These are phyloP conservation scores for Fusarium pininemorale DNA, from an alignment of 2,329 filamentous ascomycete species.

Conservation along the genomic window DNA sequence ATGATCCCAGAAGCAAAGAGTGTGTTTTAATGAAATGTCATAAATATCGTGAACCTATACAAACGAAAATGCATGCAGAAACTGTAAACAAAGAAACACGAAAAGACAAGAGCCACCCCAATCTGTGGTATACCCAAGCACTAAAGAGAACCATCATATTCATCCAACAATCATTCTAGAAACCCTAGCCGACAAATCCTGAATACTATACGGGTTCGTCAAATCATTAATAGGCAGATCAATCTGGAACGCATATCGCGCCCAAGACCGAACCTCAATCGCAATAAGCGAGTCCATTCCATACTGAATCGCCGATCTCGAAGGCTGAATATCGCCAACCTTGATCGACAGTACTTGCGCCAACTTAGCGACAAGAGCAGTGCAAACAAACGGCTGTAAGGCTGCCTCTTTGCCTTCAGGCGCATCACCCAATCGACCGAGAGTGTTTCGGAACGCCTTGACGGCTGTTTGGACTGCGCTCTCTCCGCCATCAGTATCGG, in stretches of 20 bases:
- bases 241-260: constrained; percentile 40
- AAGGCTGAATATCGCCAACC: constrained; percentile 32
- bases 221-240: constrained; percentile 38
- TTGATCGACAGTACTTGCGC: constrained; percentile 39
- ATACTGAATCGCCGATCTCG: constrained; percentile 36
- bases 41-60: neutral
- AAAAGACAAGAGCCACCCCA: neutral
- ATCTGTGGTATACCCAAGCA: neutral
- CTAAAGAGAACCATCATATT: neutral
- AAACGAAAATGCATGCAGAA: neutral
- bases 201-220: constrained; percentile 39
- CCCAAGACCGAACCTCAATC: constrained; percentile 38
- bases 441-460: constrained; percentile 33
- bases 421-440: constrained; percentile 14
- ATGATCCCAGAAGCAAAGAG: neutral
- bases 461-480: constrained; percentile 38
- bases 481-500: constrained; percentile 26
- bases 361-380: constrained; percentile 36
- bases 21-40: neutral
- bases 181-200: constrained; percentile 35
- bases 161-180: constrained; percentile 28
- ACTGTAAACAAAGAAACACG: neutral
- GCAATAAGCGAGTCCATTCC: constrained; percentile 40
- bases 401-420: constrained; percentile 29
- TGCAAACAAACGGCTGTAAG: constrained; percentile 29